Evolutionary conservation across 768 basidiomycete species (phyloP).

Genomic region (Basidioascus undulatus): DNA sequence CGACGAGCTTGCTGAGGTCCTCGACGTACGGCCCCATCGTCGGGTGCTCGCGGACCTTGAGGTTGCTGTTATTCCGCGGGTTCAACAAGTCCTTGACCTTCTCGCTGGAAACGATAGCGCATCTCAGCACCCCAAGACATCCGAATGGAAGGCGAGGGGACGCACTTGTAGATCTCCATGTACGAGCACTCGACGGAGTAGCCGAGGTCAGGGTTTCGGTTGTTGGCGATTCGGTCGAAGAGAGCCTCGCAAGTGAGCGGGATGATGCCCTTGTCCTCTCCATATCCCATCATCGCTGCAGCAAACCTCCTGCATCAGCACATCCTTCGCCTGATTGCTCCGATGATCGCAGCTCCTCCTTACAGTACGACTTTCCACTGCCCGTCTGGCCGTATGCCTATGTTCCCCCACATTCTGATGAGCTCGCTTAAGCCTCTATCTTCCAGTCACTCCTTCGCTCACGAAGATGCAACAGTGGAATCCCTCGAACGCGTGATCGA

Average conservation of each 20-base stretch:
- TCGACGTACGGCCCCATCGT: slow-evolving; percentile 80
- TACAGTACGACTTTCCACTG: slow-evolving; percentile 17
- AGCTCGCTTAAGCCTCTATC: no score
- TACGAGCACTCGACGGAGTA: slow-evolving; percentile 2
- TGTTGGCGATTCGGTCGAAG: slow-evolving; percentile 41
- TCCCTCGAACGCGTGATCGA: slow-evolving; percentile 85
- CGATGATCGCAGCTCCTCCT: background rate
- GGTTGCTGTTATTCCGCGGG: slow-evolving; percentile 85
- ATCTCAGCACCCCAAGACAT: background rate
- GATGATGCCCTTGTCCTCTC: slow-evolving; percentile 76
- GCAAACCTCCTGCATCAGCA: background rate
- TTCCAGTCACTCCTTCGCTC: slow-evolving; percentile 7
- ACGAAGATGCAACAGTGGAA: slow-evolving; percentile 93
- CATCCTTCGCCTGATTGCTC: background rate
- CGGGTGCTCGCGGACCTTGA: slow-evolving; percentile 92
- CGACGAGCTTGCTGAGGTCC: slow-evolving; percentile 78
- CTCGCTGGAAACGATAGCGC: slow-evolving; percentile 7
- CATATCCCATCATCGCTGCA: slow-evolving; percentile 21
- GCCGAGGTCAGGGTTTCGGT: slow-evolving; percentile 13
- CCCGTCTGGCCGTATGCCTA: slow-evolving; percentile 6
- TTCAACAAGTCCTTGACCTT: slow-evolving; percentile 94
- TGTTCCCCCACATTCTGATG: background rate
- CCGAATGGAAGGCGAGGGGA: background rate
- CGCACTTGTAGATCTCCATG: slow-evolving; percentile 51
- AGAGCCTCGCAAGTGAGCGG: slow-evolving; percentile 84